Base-by-base conservation (phyloP, 176 grass and related monocot species). In the Themeda triandra region DNA sequence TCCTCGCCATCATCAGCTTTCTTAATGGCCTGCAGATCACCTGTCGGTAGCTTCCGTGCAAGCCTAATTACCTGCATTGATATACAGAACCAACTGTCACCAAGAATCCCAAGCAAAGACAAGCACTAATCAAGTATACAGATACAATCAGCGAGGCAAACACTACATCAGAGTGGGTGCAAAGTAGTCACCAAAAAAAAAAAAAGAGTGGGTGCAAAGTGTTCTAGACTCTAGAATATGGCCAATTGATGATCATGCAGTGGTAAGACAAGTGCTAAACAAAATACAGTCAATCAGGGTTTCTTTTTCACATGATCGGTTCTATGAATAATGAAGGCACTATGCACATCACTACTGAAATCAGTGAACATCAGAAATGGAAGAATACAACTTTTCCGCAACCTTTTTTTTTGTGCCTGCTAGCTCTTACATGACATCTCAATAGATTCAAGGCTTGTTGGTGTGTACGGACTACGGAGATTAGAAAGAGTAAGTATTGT, bases 1-100 rank as follows among this genome's bases (percentile, higher is more conserved):
- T 86, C 95, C 71, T 89, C 84, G 10, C 85, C 86, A 3, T 86
- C 60, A 10, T 60, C 80, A 63, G 54, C 72, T 83, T 65, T 93
- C 83, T 92, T 90, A 17, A 98, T 84, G 41, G 86, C 76, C 73
- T 91, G 88, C 68, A 98, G 78, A 80, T 98, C 96, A 73, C 92
- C 96, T 13, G 91, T 98, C 11, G 96, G 96, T 42, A 98, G 75
- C 77, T 98, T 98, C 87, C 81, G 88, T 60, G 96, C 92, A 29
- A 98, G 85, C 85, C 93, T 89, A 46, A 98, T 98, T 67, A 95
- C 87, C 96, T 98, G 77, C 87, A 93, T 39, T 14, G 27, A 90
- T 49, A 18, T 19, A 54, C 41, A 46, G 25, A 40, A 40, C 23
- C 51, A 25, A 74, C 36, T 44, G 33, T 75, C 6, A 79, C 31